Percentiles rank a stretch among this genome's conserved stretches.
These are phyloP conservation scores for Mortierella sp. DNA, from an alignment of 371 early-diverging fungal species.

Conservation along the genomic window DNA sequence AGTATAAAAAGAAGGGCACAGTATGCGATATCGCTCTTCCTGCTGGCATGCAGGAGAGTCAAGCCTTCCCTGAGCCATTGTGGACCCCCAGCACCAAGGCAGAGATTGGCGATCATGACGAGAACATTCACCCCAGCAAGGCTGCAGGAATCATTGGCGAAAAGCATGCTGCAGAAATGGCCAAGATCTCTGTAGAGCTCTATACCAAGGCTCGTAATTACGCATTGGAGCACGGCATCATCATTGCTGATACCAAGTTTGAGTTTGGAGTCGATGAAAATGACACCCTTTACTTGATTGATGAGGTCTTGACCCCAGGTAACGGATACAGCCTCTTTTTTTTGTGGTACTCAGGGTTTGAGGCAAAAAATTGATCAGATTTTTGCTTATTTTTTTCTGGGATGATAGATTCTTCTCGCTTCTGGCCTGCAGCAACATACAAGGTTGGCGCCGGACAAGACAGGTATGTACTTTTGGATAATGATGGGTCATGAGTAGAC, in stretches of 20 bases:
- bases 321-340: conserved; percentile 12
- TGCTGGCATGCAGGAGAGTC: conserved; percentile 83
- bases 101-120: conserved; percentile 97
- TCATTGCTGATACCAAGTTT: conserved; percentile 99
- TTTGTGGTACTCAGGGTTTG: not conserved
- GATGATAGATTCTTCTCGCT: conserved; percentile 91
- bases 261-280: conserved; percentile 95
- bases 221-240: conserved; percentile 88
- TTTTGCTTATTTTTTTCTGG: not conserved
- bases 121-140: conserved; percentile 96
- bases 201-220: conserved; percentile 86
- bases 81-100: conserved; percentile 99
- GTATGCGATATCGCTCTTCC: conserved; percentile 94
- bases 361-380: not conserved
- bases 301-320: conserved; percentile 98
- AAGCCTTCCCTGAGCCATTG: conserved; percentile 85
- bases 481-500: not conserved
- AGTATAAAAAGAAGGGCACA: conserved; percentile 93
- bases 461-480: conserved; percentile 61
- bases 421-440: conserved; percentile 93
- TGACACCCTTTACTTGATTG: conserved; percentile 86
- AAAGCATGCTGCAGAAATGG: conserved; percentile 74
- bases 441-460: conserved; percentile 87
- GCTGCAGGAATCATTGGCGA: conserved; percentile 90
- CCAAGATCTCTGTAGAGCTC: conserved; percentile 68